Base-by-base conservation (phyloP, 75 land plant genomes). In the Ceratopteris richardii region DNA sequence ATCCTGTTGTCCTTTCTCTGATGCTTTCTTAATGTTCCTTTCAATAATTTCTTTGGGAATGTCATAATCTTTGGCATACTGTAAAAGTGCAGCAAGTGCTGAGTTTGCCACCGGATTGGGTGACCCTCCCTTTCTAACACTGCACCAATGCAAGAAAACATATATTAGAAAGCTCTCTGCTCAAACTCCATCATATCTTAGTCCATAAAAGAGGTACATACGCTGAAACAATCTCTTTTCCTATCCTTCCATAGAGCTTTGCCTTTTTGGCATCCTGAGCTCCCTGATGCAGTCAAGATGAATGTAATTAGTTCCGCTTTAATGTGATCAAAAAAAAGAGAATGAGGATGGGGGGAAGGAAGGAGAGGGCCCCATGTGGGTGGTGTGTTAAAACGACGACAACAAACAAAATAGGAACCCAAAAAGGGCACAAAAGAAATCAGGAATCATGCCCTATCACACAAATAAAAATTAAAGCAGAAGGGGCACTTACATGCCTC, bases 171-270 rank as follows among this genome's bases (percentile, higher is more conserved):
- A 46, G 21, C 21, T 20, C 48, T 26, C 2, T 4, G 9, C 23
- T 11, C 2, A 64, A 29, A 50, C 37, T 29, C 16, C 53, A 22
- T 21, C 39, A 36, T 31, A 41, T 52, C 55, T 29, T 9, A 7
- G 5, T n/a, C n/a, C n/a, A n/a, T 24, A 30, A 64, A 9, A 53
- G 41, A 27, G 21, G 2, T 18, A 81, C 92, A 75, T 63, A 88
- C 94, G 88, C 85, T 73, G 94, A 72, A 6, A 84, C 78, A 51
- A 92, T 76, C 69, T 92, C 83, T 72, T 92, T 92, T 29, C 97
- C 93, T 51, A 92, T 77, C 76, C 73, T 84, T 30, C 80, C 69
- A 55, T 84, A 82, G 7, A 78, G 75, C 60, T 92, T 92, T 44
- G 76, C 67, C 71, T 92, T 92, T 71, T 85, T 92, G 58, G 71